Evolutionary conservation across 495 filamentous ascomycete species (phyloP).

Genomic region (Aspergillus asperescens): DNA sequence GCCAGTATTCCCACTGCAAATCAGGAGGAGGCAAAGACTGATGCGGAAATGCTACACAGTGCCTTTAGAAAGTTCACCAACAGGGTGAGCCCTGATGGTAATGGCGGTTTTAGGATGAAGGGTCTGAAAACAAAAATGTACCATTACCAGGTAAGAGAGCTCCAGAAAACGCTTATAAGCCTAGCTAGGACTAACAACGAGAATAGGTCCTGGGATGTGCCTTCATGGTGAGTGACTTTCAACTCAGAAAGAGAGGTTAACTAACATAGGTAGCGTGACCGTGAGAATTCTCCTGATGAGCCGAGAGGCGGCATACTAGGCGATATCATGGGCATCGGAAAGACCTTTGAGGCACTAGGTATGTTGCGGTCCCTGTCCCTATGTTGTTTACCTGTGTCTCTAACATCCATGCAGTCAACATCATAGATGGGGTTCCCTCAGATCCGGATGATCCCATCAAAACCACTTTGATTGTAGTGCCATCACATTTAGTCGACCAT

Average conservation of each 20-base stretch:
- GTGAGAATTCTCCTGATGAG: slow-evolving; percentile 38
- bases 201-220: slow-evolving; percentile 43
- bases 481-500: slow-evolving; percentile 38
- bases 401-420: slow-evolving; percentile 31
- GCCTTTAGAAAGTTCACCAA: slow-evolving; percentile 40
- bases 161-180: too few species aligned
- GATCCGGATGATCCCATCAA: slow-evolving; percentile 16
- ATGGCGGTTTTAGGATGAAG: slow-evolving; percentile 41
- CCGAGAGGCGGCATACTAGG: slow-evolving; percentile 53
- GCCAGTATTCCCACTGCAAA: slow-evolving; percentile 17
- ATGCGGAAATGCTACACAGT: slow-evolving; percentile 17
- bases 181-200: slow-evolving; percentile 11
- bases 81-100: slow-evolving; percentile 30
- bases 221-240: slow-evolving; percentile 44
- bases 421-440: slow-evolving; percentile 41
- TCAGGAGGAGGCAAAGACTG: slow-evolving; percentile 10
- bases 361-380: not conserved
- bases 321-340: slow-evolving; percentile 64
- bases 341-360: slow-evolving; percentile 47
- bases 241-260: not conserved
- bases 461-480: slow-evolving; percentile 49
- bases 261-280: slow-evolving; percentile 26
- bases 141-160: slow-evolving; percentile 41
- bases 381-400: not conserved
- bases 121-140: slow-evolving; percentile 45